Evolutionary conservation across 345 rosid species (phyloP).

Genomic region (Arabidopsis suecica): DNA sequence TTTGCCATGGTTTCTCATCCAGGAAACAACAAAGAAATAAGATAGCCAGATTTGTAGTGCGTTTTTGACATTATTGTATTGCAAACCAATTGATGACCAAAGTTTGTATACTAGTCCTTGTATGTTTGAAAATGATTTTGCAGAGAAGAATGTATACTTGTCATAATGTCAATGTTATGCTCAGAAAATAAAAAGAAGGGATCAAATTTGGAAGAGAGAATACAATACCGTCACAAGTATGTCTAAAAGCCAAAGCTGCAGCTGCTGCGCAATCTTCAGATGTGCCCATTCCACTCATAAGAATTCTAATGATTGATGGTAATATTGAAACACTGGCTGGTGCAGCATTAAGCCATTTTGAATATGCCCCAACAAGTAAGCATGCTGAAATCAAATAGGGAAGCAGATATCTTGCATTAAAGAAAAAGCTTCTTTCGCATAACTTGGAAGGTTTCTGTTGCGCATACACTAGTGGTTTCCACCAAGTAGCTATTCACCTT

Average conservation of each 20-base stretch:
- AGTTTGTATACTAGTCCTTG: no score
- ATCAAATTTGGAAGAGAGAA: constrained; percentile 31
- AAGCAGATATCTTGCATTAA: constrained; percentile 24
- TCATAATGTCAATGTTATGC: constrained; percentile 28
- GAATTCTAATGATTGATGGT: constrained; percentile 74
- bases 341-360: constrained; percentile 93
- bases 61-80: no score
- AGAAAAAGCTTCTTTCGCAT: constrained; percentile 13
- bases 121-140: no score
- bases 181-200: constrained; percentile 13
- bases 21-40: constrained; percentile 21
- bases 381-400: constrained; percentile 68
- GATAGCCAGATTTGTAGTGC: constrained; percentile 20
- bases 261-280: constrained; percentile 99
- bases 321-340: constrained; percentile 73
- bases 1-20: constrained; percentile 11
- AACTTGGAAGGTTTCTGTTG: constrained; percentile 28
- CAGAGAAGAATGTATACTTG: constrained; percentile 7
- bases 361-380: constrained; percentile 94
- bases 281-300: constrained; percentile 87
- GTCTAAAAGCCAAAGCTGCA: constrained; percentile 96
- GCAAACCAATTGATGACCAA: no score
- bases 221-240: constrained; percentile 84
- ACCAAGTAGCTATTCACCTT: constrained; percentile 29
- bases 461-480: constrained; percentile 28